Conservation (phyloP, 352 stramenopile genomes). For the Globisporangium paroecandrum region DNA sequence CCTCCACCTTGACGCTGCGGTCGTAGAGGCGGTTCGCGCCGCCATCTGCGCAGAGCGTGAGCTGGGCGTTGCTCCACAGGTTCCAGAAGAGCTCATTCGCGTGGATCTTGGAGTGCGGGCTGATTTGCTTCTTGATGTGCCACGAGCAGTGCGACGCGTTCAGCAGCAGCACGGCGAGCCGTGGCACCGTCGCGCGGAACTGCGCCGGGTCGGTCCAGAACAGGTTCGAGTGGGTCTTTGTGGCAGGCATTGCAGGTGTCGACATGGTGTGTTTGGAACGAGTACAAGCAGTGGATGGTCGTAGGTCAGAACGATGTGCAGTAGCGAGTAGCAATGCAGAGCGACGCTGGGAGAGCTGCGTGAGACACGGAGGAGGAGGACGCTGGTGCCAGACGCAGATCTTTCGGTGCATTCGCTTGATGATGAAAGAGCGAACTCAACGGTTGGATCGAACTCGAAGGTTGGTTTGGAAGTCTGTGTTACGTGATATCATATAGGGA, state of each 20-base stretch:
- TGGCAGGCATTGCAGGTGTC: neutral
- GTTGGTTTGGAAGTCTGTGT: neutral
- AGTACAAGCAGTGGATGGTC: neutral
- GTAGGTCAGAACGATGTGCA: neutral
- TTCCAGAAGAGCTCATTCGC: constrained; percentile 59
- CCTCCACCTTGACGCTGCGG: constrained; percentile 34
- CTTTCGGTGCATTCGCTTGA: neutral
- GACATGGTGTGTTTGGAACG: constrained; percentile 6
- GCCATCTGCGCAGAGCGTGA: constrained; percentile 92
- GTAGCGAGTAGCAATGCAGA: neutral
- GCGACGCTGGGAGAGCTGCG: neutral
- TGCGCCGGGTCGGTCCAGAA: constrained; percentile 48
- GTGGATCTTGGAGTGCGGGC: constrained; percentile 22
- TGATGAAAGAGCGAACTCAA: neutral
- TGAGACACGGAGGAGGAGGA: neutral
- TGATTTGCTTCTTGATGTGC: constrained; percentile 26
- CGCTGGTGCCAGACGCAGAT: neutral
- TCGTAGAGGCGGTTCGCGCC: constrained; percentile 94
- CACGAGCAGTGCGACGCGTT: constrained; percentile 50
- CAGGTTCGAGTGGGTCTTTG: constrained; percentile 40
- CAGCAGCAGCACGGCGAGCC: constrained; percentile 59
- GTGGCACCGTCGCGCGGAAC: constrained; percentile 24
- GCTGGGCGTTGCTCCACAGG: constrained; percentile 56
- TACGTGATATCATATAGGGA: neutral
- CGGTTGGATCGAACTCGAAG: neutral